Conservation (phyloP, 768 basidiomycete genomes). For the Agaricus bisporus region DNA sequence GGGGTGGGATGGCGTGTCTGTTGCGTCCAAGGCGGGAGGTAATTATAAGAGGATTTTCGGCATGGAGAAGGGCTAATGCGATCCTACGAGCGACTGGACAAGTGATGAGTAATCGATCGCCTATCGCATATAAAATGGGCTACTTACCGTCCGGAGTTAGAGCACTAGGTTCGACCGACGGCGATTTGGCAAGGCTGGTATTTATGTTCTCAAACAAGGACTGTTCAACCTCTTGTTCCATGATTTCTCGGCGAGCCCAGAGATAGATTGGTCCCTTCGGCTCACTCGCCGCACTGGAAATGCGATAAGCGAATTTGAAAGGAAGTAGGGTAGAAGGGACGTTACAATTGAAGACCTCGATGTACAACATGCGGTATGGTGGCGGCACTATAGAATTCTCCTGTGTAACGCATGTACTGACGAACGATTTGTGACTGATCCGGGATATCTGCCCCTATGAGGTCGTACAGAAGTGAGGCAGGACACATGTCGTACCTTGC, state of each 20-base stretch:
- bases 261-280: conserved; percentile 73
- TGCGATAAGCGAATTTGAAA: conserved; percentile 1
- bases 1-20: conserved; percentile 34
- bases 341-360: conserved; percentile 61
- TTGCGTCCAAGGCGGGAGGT: conserved; percentile 60
- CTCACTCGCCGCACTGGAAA: conserved; percentile 53
- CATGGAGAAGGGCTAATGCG: conserved; percentile 39
- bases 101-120: background rate
- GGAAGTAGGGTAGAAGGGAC: background rate
- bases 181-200: conserved; percentile 32
- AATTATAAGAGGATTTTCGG: conserved; percentile 55
- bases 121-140: background rate
- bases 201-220: conserved; percentile 23
- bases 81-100: conserved; percentile 32
- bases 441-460: conserved; percentile 44
- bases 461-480: background rate
- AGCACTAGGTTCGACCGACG: conserved; percentile 41
- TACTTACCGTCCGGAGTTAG: conserved; percentile 33
- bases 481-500: conserved; percentile 38
- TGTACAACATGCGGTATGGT: conserved; percentile 46
- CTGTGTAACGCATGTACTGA: conserved; percentile 67
- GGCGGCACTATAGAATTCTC: conserved; percentile 50
- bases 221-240: conserved; percentile 55
- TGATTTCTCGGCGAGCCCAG: conserved; percentile 66
- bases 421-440: conserved; percentile 68